Evolutionary conservation across 164 flowering plant species (phyloP).

Genomic region (Vitis cinerea): DNA sequence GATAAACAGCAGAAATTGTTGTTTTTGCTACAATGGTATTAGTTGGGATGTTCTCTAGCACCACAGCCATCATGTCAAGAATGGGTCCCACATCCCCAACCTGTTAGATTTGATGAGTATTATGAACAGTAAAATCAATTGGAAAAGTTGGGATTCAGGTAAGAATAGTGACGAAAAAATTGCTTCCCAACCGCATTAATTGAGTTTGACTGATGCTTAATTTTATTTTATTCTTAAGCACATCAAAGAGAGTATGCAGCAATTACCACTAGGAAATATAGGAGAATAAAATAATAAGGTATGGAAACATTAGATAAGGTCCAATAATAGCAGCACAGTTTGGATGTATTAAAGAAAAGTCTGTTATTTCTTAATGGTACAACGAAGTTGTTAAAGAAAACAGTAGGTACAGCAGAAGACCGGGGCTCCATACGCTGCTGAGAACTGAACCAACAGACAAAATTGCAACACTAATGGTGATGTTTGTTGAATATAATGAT

Average conservation of each 20-base stretch:
- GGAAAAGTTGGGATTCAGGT: not conserved
- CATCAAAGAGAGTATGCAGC: not conserved
- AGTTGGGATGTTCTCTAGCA: slow-evolving; percentile 65
- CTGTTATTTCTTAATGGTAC: no score
- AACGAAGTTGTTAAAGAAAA: no score
- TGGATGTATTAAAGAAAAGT: no score
- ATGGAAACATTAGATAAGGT: not conserved
- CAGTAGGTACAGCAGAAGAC: no score
- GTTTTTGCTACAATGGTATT: slow-evolving; percentile 51
- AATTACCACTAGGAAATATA: not conserved
- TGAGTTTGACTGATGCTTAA: not conserved
- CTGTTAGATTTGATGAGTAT: slow-evolving; percentile 32
- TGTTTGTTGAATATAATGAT: no score
- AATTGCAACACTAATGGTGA: no score
- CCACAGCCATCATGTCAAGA: slow-evolving; percentile 80
- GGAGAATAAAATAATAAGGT: not conserved
- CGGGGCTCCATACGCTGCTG: no score
- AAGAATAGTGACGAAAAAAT: not conserved
- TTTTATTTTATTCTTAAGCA: not conserved
- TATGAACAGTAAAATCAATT: not conserved
- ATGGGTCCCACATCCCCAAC: slow-evolving; percentile 89
- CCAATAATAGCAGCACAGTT: not conserved
- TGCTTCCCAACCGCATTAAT: not conserved
- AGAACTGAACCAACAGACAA: no score
- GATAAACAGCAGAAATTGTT: slow-evolving; percentile 64